Conservation (phyloP, 2,329 filamentous ascomycete species). For the Fusarium tanahbumbuense region DNA sequence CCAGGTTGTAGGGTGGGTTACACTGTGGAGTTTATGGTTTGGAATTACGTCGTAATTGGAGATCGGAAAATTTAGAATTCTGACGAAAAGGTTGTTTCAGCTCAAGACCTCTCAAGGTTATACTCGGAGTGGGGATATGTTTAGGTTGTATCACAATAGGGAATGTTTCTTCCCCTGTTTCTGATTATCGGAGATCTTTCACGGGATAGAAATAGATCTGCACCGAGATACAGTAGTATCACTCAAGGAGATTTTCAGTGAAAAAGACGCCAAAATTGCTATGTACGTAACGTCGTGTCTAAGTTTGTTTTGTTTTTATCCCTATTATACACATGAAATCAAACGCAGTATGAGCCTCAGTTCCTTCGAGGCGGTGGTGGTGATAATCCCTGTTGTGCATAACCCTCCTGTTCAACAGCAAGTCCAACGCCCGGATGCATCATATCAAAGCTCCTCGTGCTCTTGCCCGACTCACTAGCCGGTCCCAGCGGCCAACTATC, state of each 20-base stretch:
- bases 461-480: slow-evolving; percentile 23
- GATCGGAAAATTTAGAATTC: neutral
- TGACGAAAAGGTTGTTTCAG: neutral
- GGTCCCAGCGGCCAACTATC: slow-evolving; percentile 36
- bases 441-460: slow-evolving; percentile 36
- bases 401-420: slow-evolving; percentile 36
- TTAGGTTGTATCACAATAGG: neutral
- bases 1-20: slow-evolving; percentile 7
- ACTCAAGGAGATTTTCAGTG: no score
- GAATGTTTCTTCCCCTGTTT: neutral
- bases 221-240: no score
- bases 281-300: slow-evolving; percentile 34
- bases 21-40: neutral
- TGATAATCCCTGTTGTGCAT: slow-evolving; percentile 37
- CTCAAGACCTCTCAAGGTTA: neutral
- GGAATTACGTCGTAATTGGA: neutral
- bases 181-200: neutral
- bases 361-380: slow-evolving; percentile 40
- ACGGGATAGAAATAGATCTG: neutral
- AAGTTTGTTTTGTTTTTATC: slow-evolving; percentile 3
- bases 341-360: slow-evolving; percentile 10
- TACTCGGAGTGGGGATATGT: neutral
- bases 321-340: slow-evolving; percentile 24
- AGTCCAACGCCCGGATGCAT: slow-evolving; percentile 37
- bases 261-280: neutral